Evolutionary conservation across 306 rosid genomes (phyloP), one percentile per base, ranked within the genome.

Genomic region (Quercus wislizeni): DNA sequence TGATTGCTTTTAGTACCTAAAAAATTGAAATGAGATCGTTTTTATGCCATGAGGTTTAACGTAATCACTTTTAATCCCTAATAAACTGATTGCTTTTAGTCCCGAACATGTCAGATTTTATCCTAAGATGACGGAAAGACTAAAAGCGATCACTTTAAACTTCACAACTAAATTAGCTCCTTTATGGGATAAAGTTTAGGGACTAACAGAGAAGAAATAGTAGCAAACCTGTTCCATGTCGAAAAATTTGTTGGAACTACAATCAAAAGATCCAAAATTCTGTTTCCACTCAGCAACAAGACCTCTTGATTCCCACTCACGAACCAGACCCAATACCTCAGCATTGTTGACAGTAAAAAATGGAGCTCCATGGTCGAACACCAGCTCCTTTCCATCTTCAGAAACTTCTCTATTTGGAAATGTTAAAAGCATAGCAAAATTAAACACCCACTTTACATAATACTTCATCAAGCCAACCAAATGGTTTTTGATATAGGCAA

Each of bases 321-420:
- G 86, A 76, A 90, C 95, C 31, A 94, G 79, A 65, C 74, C 33
- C 55, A 74, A 69, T 49, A 85, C 90, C 56, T 91, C 95, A 14
- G 87, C 65, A 79, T 82, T 85, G 87, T 81, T 87, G 79, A 86
- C 94, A 6, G 85, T 85, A 85, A 94, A 94, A 88, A 81, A 84
- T 15, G 99, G 97, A 82, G 96, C 92, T 31, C 99, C 97, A 21
- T 95, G 97, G 83, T 95, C 97, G 76, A 95, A 95, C 25, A 84
- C 77, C 71, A 95, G 84, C 90, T 92, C 95, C 82, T 73, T 89
- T 80, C 97, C 99, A 77, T 92, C 97, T 78, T 89, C 97, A 64
- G 84, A 79, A 55, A 79, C 80, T 74, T 92, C 92, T 88, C 99
- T 84, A 87, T 69, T 49, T 11, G 25, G 7, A 72, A 64, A 85